Evolutionary conservation across 352 stramenopile species (phyloP).

Genomic region (Plasmopara viticola): DNA sequence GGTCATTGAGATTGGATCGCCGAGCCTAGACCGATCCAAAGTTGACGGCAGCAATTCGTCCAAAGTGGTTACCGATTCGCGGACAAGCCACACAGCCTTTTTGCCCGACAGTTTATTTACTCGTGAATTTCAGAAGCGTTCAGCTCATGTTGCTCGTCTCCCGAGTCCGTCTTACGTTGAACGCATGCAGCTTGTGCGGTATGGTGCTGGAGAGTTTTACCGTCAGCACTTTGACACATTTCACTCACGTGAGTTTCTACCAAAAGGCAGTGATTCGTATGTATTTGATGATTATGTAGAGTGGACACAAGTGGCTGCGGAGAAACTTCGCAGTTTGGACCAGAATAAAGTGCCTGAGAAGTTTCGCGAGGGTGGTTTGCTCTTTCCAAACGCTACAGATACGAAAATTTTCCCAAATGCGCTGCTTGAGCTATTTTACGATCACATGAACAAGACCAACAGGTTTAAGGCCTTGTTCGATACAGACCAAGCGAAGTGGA

Average conservation of each 20-base stretch:
- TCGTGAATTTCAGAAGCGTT: conserved; percentile 63
- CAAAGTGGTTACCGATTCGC: conserved; percentile 49
- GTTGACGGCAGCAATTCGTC: conserved; percentile 62
- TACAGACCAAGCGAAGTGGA: conserved; percentile 47
- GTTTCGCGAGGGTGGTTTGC: conserved; percentile 47
- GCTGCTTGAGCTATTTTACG: conserved; percentile 55
- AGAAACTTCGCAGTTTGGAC: conserved; percentile 40
- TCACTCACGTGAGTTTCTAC: conserved; percentile 62
- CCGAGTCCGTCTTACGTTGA: conserved; percentile 65
- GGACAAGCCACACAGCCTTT: conserved; percentile 81
- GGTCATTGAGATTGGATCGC: conserved; percentile 46
- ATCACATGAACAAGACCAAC: conserved; percentile 45
- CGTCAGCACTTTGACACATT: conserved; percentile 82
- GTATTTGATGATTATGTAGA: conserved; percentile 53
- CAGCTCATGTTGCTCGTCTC: conserved; percentile 52
- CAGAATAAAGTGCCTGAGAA: conserved; percentile 37
- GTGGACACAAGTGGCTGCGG: conserved; percentile 58
- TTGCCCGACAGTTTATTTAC: conserved; percentile 58
- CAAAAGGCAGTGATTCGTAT: conserved; percentile 33
- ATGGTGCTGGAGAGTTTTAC: conserved; percentile 77
- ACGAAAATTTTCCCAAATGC: conserved; percentile 50
- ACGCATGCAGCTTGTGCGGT: conserved; percentile 71
- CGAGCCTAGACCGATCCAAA: conserved; percentile 54
- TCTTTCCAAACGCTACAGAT: conserved; percentile 59
- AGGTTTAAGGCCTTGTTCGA: conserved; percentile 56